Base-by-base conservation (phyloP, 1,139 yeast genomes). In the Nakaseomyces delphensis region DNA sequence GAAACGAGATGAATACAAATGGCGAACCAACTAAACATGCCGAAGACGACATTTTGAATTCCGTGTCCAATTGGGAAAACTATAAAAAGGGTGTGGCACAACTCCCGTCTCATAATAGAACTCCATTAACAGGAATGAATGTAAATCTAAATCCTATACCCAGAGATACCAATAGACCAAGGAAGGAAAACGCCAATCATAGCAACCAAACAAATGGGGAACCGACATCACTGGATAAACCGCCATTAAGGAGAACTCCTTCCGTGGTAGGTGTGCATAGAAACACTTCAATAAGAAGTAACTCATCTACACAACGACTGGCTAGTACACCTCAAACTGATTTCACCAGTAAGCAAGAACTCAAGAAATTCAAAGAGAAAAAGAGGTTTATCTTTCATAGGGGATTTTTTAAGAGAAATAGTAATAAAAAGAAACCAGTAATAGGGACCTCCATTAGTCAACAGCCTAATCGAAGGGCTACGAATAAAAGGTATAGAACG, bases 381-480 rank as follows among this genome's bases (percentile, higher is more conserved):
- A 47, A 43, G 14, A 43, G 43, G 25, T 53, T 53, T 33, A 48
- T 57, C 30, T 57, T 57, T 36, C 62, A 57, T 35, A 50, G 47
- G 25, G 62, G 62, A 3, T 57, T 57, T 33, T 51, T 57, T 23
- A 45, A 40, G 27, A 48, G 53, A 36, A 41, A 45, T 15, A 41
- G 36, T 7, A 13, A 19, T 6, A 36, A 33, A 23, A 23, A 27
- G 6, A 41, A 14, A 19, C 29, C 25, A 9, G 10, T 9, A 35
- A 6, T 9, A 15, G 16, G 13, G 10, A 11, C 20, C 10, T 18
- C 23, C 3, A 3, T 15, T n/a, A 29, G 32, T 16, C 29, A 20
- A 20, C 11, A 5, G 30, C 13, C 27, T 19, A 28, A 24, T 24
- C 21, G 9, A 9, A 39, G 18, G 19, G 16, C 31, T 3, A 11